Base-by-base conservation (phyloP, 116 monocot genomes). In the Trichopus zeylanicus region DNA sequence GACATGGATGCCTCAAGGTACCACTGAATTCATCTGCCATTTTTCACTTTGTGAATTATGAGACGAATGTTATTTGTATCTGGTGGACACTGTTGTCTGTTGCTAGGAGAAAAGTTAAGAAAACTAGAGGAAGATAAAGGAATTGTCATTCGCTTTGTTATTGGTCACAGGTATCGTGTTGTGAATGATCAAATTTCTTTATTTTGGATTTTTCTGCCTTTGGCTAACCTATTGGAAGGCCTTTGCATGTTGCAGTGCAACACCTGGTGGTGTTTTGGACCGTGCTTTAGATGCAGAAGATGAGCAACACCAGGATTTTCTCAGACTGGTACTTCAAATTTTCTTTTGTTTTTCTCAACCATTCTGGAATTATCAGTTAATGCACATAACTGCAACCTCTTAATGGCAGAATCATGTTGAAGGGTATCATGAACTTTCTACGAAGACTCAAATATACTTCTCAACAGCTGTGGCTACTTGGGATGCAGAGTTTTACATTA, bases 1-100 rank as follows among this genome's bases (percentile, higher is more conserved):
- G 22, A 94, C 83, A 48, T 94, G 89, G 94, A 86, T 89, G 89
- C 94, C 83, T 62, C 80, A 75, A 75, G 89, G 94, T 94, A 65
- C 0, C 15, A 27, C 22, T n/a, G 33, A 52, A 28, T 7, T 67
- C 57, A 48, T 60, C n/a, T 8, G 12, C 39, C 37, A 23, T 21
- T 31, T 61, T 16, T 47, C 15, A 33, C 1, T 18, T 49, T n/a
- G n/a, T n/a, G n/a, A n/a, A n/a, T n/a, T n/a, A n/a, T n/a, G n/a
- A n/a, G n/a, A n/a, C n/a, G n/a, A n/a, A 30, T 25, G 55, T 16
- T 6, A 28, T 12, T n/a, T 28, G 26, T 15, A 26, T 49, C 21
- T 20, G 9, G 8, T 49, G 0, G 19, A 16, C 22, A 49, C 19
- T 24, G 6, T 49, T 49, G 15, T 49, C 31, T 38, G 27, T 42